These are phyloP conservation scores for Camellia lanceoleosa DNA, from an alignment of 148 eudicot genomes.

Conservation along the genomic window DNA sequence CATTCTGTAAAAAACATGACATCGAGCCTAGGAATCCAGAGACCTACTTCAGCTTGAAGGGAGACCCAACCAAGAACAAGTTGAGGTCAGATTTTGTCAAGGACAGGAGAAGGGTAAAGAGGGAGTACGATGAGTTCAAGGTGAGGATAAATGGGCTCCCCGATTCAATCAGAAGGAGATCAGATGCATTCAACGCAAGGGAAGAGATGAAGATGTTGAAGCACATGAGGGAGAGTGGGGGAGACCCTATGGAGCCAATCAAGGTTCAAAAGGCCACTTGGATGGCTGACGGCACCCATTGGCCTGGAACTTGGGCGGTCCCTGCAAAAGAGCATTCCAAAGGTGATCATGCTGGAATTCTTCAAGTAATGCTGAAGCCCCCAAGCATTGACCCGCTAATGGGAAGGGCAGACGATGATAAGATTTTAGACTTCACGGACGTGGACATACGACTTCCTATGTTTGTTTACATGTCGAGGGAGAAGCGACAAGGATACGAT, in stretches of 20 bases:
- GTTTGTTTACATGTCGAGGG: conserved; percentile 64
- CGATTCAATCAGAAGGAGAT: conserved; percentile 78
- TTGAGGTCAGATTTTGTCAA: conserved; percentile 71
- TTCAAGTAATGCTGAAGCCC: conserved; percentile 93
- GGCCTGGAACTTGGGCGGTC: conserved; percentile 79
- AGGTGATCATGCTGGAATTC: conserved; percentile 91
- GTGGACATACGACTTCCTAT: conserved; percentile 80
- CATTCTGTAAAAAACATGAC: conserved; percentile 80
- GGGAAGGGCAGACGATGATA: conserved; percentile 52
- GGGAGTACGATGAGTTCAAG: conserved; percentile 90
- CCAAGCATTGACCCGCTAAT: conserved; percentile 55
- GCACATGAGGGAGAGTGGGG: conserved; percentile 63
- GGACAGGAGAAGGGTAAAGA: conserved; percentile 79
- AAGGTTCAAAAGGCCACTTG: conserved; percentile 75
- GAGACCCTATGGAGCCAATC: conserved; percentile 56
- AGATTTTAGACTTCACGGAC: conserved; percentile 60
- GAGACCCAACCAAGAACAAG: conserved; percentile 88
- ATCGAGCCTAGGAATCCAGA: conserved; percentile 91
- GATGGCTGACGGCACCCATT: conserved; percentile 95
- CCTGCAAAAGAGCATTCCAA: conserved; percentile 61
- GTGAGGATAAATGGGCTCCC: conserved; percentile 82
- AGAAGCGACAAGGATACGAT: conserved; percentile 27
- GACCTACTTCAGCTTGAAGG: conserved; percentile 57
- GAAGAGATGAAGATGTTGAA: conserved; percentile 87
- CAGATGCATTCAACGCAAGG: conserved; percentile 90